Percentiles rank a stretch among this genome's conserved stretches.
Evolutionary conservation across 352 stramenopile species (phyloP).

Genomic region (Phytopythium kandeliae): DNA sequence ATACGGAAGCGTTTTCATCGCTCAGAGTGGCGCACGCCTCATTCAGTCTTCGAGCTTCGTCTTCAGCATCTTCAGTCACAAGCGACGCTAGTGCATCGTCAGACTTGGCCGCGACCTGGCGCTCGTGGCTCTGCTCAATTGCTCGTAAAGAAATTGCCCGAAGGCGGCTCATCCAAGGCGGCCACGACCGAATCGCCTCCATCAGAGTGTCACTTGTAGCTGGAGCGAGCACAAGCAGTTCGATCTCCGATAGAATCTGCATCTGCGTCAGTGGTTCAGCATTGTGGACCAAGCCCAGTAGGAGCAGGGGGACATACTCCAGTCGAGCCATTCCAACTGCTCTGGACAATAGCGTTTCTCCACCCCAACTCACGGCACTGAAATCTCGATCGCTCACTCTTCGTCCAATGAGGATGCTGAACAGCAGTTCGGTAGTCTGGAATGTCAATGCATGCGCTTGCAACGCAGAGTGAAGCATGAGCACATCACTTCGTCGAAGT

Average conservation of each 20-base stretch:
- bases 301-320: slow-evolving; percentile 46
- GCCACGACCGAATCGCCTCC: slow-evolving; percentile 72
- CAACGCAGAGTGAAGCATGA: slow-evolving; percentile 53
- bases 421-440: slow-evolving; percentile 36
- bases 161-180: slow-evolving; percentile 53
- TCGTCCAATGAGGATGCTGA: slow-evolving; percentile 61
- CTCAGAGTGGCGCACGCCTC: slow-evolving; percentile 49
- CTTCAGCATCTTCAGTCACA: slow-evolving; percentile 6
- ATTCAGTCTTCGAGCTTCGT: slow-evolving; percentile 35
- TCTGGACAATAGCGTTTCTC: not conserved
- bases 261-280: slow-evolving; percentile 48
- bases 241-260: slow-evolving; percentile 48
- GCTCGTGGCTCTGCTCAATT: slow-evolving; percentile 7
- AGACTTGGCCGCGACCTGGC: not conserved
- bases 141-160: slow-evolving; percentile 24
- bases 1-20: slow-evolving; percentile 33
- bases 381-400: slow-evolving; percentile 6
- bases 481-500: slow-evolving; percentile 47
- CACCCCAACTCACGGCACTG: not conserved
- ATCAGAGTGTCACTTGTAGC: slow-evolving; percentile 44
- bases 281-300: slow-evolving; percentile 42
- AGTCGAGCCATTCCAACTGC: slow-evolving; percentile 17
- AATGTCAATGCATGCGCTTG: slow-evolving; percentile 48
- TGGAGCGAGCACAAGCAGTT: slow-evolving; percentile 31
- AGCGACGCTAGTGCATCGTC: not conserved